phyloP scores from a whole-genome alignment of 202 grass and related monocot genomes.

The Cymbopogon flexuosus region DNA sequence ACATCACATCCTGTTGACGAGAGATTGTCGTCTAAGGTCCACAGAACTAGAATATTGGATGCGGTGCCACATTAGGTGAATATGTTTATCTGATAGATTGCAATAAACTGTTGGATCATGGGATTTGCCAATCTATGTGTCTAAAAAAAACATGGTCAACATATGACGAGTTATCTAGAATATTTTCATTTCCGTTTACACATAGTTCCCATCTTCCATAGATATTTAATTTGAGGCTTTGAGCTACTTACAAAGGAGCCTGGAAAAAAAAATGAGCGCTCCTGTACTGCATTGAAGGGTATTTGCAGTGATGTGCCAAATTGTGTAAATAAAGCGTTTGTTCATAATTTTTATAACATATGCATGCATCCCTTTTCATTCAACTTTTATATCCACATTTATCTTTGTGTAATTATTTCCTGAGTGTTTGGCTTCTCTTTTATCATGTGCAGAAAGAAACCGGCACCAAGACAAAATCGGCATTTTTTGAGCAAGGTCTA shows the following conservation, averaged over 20 bases:
- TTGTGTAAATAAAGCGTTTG: background rate
- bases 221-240: background rate
- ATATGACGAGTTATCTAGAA: background rate
- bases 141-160: background rate
- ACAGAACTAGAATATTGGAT: background rate
- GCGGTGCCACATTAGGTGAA: background rate
- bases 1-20: background rate
- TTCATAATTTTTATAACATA: background rate
- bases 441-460: conserved; percentile 59
- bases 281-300: background rate
- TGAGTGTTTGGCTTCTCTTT: conserved; percentile 5
- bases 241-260: background rate
- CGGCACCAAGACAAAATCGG: conserved; percentile 41
- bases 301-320: no score
- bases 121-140: background rate
- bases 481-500: conserved; percentile 77
- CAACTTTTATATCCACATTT: background rate
- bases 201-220: background rate
- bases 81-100: background rate
- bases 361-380: background rate
- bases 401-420: background rate
- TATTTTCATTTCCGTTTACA: conserved; percentile 3
- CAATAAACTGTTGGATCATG: background rate
- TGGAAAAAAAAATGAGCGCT: background rate
- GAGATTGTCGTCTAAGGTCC: background rate